Evolutionary conservation across 2,329 filamentous ascomycete genomes (phyloP), one percentile per base, ranked within the genome.

Genomic region (Lasiodiplodia citricola): DNA sequence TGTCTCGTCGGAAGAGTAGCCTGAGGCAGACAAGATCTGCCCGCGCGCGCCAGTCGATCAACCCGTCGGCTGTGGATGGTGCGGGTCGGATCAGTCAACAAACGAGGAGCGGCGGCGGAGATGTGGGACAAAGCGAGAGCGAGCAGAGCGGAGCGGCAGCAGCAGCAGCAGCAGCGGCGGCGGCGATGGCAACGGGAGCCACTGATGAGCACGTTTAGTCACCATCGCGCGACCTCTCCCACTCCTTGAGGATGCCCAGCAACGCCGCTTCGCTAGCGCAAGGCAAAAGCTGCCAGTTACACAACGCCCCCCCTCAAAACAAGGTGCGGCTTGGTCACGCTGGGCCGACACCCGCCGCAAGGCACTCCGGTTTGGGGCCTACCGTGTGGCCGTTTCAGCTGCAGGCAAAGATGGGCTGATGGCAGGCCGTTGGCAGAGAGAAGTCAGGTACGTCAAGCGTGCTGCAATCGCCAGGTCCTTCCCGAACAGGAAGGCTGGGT

Each of bases 1-100:
- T 63, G 58, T 63, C 58, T 63, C 58, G n/a, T 63, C 58, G 58
- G 58, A 13, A 63, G 23, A 50, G 16, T 63, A 44, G 58, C 58
- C 58, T 63, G 41, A 63, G 58, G 58, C 58, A 63, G 58, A 63
- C 41, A 63, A 63, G 58, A 63, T 63, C 58, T 50, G 41, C 58
- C 58, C 21, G 58, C 37, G 37, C 41, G 37, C 41, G 41, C 58
- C 58, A 63, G 58, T 50, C 58, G 58, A 63, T 63, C 58, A 63
- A 44, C 58, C 58, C 58, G 44, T 63, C 58, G 58, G 25, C 23
- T 23, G 58, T 51, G 47, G 58, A 41, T 51, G 58, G 58, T 25
- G 58, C 58, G 58, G 41, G 41, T 28, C 58, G 14, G 41, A 23
- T 63, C 41, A 63, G 41, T 63, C 58, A 16, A 51, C 58, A 51